Percentiles rank a stretch among this genome's conserved stretches.
Evolutionary conservation across 108 stramenopile species (phyloP).

Genomic region (Pseudonitzschia multistriata): DNA sequence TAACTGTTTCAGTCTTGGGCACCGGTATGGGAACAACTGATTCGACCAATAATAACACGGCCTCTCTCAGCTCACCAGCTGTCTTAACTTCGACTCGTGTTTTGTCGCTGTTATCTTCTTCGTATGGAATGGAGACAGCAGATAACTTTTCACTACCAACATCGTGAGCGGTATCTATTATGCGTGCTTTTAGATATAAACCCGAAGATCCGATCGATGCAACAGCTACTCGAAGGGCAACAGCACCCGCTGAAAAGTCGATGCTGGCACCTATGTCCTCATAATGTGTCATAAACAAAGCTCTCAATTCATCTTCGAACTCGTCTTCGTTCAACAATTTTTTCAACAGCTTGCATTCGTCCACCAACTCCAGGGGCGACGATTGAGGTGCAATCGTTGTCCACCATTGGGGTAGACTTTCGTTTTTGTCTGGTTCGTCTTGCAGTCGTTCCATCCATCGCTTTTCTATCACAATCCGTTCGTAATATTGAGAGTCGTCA

Average conservation of each 20-base stretch:
- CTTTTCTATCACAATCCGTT: not conserved
- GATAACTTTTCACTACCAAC: not conserved
- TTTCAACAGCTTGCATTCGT: constrained; percentile 21
- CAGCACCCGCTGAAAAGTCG: too few species aligned
- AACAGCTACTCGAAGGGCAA: constrained; percentile 4
- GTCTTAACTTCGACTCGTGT: constrained; percentile 3
- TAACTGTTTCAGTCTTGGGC: not conserved
- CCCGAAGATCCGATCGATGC: constrained; percentile 22
- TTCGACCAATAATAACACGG: constrained; percentile 23
- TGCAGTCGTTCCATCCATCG: constrained; percentile 12
- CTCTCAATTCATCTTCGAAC: constrained; percentile 14
- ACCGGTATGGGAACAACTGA: constrained; percentile 1
- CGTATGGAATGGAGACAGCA: not conserved
- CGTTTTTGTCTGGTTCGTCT: not conserved
- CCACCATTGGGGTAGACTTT: constrained; percentile 27
- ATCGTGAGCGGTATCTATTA: not conserved
- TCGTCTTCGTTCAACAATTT: constrained; percentile 28
- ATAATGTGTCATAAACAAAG: constrained; percentile 3
- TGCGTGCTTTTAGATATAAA: constrained; percentile 17
- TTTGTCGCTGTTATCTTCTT: not conserved
- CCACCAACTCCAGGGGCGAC: constrained; percentile 4
- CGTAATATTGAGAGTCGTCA: not conserved
- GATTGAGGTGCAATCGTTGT: constrained; percentile 1
- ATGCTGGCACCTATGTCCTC: too few species aligned
- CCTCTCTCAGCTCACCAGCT: constrained; percentile 12